Base-by-base conservation (phyloP, 331 rosid genomes). In the Erythrophleum ivorense region DNA sequence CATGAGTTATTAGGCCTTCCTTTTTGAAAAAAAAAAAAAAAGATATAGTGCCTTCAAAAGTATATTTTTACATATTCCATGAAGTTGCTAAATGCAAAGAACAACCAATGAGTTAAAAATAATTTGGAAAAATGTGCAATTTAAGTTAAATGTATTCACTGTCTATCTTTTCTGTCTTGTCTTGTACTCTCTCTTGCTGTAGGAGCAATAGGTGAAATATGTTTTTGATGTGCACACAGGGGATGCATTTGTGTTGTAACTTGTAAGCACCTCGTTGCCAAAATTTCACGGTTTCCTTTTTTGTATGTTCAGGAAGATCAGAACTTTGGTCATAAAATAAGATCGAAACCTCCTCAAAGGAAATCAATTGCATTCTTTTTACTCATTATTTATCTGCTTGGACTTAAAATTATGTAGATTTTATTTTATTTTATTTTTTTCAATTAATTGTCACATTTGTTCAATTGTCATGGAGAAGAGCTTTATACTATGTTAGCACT, bases 371-470 rank as follows among this genome's bases (percentile, higher is more conserved):
- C 48, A 24, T 52, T 71, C 38, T 31, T 31, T 31, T 12, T 9
- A 21, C 21, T 38, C 46, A 48, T 68, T 69, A 69, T n/a, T 53
- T 41, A 21, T 59, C 75, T 52, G 66, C 77, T 70, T 24, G 76
- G 78, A 63, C 48, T 36, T 78, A 24, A 58, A 58, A 59, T 9
- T 9, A 21, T 59, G 10, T 3, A 9, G 66, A 10, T 29, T 59
- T 15, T 54, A 54, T 54, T 59, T 29, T n/a, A n/a, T n/a, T n/a
- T n/a, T n/a, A n/a, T n/a, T n/a, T 24, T 16, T 29, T 59, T 59
- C 16, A 3, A 59, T 40, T 9, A 9, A 38, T 59, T 59, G 7
- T 24, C 66, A 2, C 41, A 29, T 3, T 1, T 10, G 34, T 10
- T 59, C 36, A 10, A 24, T 59, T 21, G 64, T 59, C 65, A 19